Evolutionary conservation across 1,284 basidiomycete species (phyloP), one percentile per base, ranked within the genome.

Genomic region (Trichosporon ovoides): DNA sequence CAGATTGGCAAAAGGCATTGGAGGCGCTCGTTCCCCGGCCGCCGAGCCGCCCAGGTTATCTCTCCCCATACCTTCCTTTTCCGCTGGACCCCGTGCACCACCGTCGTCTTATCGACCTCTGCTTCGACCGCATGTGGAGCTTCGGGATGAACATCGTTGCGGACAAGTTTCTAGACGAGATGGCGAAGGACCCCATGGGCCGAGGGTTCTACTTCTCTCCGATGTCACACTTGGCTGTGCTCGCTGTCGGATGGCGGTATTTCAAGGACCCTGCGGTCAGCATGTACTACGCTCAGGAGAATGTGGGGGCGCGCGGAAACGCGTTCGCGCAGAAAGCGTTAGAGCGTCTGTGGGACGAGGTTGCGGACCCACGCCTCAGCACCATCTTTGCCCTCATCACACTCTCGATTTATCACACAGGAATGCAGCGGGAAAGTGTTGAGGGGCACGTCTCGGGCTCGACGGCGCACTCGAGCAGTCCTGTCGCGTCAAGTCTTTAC

Each of bases 1-100:
- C 65, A 3, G 65, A 64, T 51, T 66, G 65, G 65, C 55, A 58
- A 28, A 51, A 61, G 14, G 57, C 56, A 13, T 53, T 66, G 9
- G 53, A 62, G 20, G 61, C 60, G 1, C 55, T 61, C 20, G 43
- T 51, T 9, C 34, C 51, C 0, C 31, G 18, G 7, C 60, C 60
- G 1, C 49, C 43, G 7, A 51, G 38, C 2, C 53, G 61, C 1
- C 63, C 57, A 3, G 65, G 60, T n/a, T 66, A 63, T 24, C 61
- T 66, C 11, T 61, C 65, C 13, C 55, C 61, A 2, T 66, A 66
- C 48, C 59, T 66, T 12, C 65, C 65, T 18, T 65, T 65, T 31
- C 63, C 63, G 11, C 61, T 64, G 14, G 57, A 58, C 13, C 49
- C 52, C n/a, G 57, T 38, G 6, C 65, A 66, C 53, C 65, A 66